phyloP scores from a whole-genome alignment of 352 stramenopile genomes.

The Nothophytophthora sp. region DNA sequence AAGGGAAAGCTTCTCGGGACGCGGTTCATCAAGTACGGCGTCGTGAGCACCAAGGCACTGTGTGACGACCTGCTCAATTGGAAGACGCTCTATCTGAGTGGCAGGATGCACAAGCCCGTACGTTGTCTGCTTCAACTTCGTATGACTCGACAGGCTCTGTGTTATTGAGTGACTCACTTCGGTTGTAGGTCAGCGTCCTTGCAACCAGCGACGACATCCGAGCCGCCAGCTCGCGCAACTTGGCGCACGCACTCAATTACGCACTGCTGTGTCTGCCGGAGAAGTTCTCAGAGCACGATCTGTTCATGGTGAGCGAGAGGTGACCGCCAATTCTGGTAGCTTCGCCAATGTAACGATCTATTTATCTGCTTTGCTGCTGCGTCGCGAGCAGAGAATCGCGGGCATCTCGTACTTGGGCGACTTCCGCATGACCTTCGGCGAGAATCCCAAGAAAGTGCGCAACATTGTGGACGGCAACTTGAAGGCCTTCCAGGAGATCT shows the following conservation, averaged over 20 bases:
- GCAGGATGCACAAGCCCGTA: constrained; percentile 88
- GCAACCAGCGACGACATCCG: constrained; percentile 47
- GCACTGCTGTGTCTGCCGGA: constrained; percentile 73
- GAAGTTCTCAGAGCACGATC: constrained; percentile 79
- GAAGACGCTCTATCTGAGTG: constrained; percentile 88
- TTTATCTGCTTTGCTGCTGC: constrained; percentile 5
- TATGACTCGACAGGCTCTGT: no score
- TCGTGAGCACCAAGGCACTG: constrained; percentile 82
- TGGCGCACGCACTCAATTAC: constrained; percentile 76
- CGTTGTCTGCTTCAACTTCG: no score
- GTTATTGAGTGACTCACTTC: no score
- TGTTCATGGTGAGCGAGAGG: constrained; percentile 69
- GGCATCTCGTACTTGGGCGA: constrained; percentile 90
- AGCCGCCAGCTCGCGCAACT: constrained; percentile 53
- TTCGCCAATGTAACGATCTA: no score
- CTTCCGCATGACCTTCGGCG: constrained; percentile 90
- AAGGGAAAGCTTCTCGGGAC: constrained; percentile 52
- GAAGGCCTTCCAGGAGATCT: constrained; percentile 71
- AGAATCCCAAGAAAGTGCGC: constrained; percentile 91
- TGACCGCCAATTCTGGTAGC: no score
- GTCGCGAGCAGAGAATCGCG: constrained; percentile 76
- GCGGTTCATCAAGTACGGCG: constrained; percentile 89
- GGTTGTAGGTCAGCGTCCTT: constrained; percentile 65
- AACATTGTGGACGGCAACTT: constrained; percentile 92
- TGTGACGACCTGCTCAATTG: constrained; percentile 77